phyloP scores from a whole-genome alignment of 305 asterid species.

The Euphrasia arctica region DNA sequence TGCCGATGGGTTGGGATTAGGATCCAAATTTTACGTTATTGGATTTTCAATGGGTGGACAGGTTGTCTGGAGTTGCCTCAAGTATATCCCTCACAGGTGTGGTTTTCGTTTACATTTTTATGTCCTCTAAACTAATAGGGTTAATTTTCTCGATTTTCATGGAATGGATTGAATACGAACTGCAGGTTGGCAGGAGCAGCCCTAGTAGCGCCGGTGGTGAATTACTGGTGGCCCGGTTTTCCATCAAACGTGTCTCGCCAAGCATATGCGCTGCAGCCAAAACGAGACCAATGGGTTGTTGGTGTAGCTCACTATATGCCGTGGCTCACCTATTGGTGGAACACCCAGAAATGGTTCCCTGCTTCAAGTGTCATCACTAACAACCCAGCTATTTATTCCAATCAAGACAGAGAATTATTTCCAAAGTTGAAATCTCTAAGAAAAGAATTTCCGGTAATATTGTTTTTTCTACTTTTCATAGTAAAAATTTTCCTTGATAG shows the following conservation, averaged over 20 bases:
- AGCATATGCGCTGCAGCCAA: constrained; percentile 43
- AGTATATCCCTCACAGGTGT: constrained; percentile 92
- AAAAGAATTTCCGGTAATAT: constrained; percentile 36
- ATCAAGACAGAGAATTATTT: constrained; percentile 56
- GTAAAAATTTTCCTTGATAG: neutral
- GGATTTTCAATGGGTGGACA: constrained; percentile 71
- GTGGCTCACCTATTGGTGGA: constrained; percentile 88
- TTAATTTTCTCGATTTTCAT: neutral
- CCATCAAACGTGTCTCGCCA: constrained; percentile 55
- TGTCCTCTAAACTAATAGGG: no score
- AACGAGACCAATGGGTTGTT: constrained; percentile 73
- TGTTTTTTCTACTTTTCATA: constrained; percentile 9
- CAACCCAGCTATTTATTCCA: constrained; percentile 36
- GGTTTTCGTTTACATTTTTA: no score
- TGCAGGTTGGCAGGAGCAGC: constrained; percentile 81
- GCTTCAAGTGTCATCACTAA: constrained; percentile 41
- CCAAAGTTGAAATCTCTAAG: constrained; percentile 27
- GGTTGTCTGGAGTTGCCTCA: constrained; percentile 73
- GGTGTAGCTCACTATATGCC: constrained; percentile 73
- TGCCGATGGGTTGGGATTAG: constrained; percentile 13
- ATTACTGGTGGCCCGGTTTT: constrained; percentile 79
- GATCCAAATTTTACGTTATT: constrained; percentile 3
- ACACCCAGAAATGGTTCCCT: constrained; percentile 75
- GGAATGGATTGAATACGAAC: neutral
- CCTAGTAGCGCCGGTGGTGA: constrained; percentile 62